A percentile compares a stretch with the other conserved stretches of the same genome.
These are phyloP conservation scores for Citropsis articulata DNA, from an alignment of 345 rosid genomes.

Conservation along the genomic window DNA sequence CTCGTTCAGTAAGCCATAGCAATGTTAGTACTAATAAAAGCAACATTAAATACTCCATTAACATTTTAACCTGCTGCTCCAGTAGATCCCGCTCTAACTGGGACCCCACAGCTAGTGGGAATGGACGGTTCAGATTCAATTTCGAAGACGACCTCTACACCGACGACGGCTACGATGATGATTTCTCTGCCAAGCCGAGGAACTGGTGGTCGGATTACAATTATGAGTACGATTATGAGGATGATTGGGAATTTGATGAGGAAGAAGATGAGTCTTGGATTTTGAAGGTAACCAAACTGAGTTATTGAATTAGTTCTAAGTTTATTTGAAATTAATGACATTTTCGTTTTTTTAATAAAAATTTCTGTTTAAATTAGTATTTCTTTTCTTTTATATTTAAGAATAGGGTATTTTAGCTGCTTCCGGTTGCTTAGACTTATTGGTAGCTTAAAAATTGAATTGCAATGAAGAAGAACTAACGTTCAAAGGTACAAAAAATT, in stretches of 20 bases:
- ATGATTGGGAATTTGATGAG: conserved; percentile 30
- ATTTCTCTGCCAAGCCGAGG: conserved; percentile 13
- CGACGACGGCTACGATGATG: not conserved
- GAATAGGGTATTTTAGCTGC: no score
- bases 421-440: no score
- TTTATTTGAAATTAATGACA: not conserved
- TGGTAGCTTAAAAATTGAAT: no score
- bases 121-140: conserved; percentile 17
- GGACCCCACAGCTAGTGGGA: not conserved
- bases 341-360: no score
- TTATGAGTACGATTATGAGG: not conserved
- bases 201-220: conserved; percentile 26
- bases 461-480: no score
- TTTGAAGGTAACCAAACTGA: conserved; percentile 49
- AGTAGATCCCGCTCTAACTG: not conserved
- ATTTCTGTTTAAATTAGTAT: not conserved
- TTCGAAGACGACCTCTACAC: not conserved
- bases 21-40: not conserved
- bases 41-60: not conserved
- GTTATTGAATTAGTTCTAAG: not conserved
- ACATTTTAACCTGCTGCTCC: not conserved
- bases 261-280: conserved; percentile 47
- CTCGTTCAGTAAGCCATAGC: not conserved
- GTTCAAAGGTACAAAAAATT: not conserved
- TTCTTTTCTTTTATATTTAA: not conserved